Base-by-base conservation (phyloP, 2,329 filamentous ascomycete species). In the Cladorrhinum sp. region DNA sequence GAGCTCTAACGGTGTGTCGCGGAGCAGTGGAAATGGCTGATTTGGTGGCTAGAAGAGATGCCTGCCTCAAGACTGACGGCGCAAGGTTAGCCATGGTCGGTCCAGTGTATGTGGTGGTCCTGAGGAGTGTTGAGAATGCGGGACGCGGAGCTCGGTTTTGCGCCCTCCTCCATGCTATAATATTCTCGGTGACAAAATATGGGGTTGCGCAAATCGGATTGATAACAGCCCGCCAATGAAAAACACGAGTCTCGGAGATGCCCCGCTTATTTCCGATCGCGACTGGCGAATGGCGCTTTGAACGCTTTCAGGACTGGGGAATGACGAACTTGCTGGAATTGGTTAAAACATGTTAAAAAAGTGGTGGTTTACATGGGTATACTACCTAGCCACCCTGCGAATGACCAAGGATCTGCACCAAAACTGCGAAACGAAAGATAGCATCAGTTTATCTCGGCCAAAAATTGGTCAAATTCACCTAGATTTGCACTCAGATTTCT, bases 61-160 rank as follows among this genome's bases (percentile, higher is more conserved):
- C 89, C 81, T 92, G 90, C 79, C 90, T 88, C 76, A 91, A 79
- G 69, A 87, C 84, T 71, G 83, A 82, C 62, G 89, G 86, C 76
- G 88, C 82, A 73, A 87, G 76, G 72, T 79, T 85, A 68, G 85
- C 81, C 88, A 90, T 90, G 69, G 62, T 74, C 41, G 18, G n/a
- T 45, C 41, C 41, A 22, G 16, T 9, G 16, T 45, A 12, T 45
- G n/a, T 16, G 32, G 32, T 36, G 65, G 27, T 24, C 51, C 55
- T 38, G n/a, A 55, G 45, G 22, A 48, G 58, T 58, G 38, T 50
- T 64, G 50, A 38, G 55, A 23, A 50, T 16, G 60, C 58, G 64
- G 59, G 58, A 63, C n/a, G n/a, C 58, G 55, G 62, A 62, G 57
- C 63, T 63, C 58, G 62, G 55, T 62, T 66, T 64, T 61, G 61